Conservation (phyloP, 2,329 filamentous ascomycete genomes). For the Nemania abortiva region DNA sequence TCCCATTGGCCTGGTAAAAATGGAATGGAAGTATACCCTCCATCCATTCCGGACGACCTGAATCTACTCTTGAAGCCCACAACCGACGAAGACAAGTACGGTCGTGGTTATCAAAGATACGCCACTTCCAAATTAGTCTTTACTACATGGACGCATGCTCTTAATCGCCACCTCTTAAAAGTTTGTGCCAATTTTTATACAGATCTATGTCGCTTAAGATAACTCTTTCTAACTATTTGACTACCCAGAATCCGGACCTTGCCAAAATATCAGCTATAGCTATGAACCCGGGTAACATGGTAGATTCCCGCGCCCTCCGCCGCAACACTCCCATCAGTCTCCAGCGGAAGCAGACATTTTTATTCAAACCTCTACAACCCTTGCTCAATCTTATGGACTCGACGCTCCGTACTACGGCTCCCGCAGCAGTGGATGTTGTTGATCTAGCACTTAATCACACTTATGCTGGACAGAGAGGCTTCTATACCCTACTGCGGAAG, state of each 20-base stretch:
- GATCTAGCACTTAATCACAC: constrained; percentile 5
- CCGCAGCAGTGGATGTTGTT: constrained; percentile 6
- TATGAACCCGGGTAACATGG: constrained; percentile 36
- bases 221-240: background rate
- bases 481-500: background rate
- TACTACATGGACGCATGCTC: constrained; percentile 54
- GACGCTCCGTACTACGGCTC: constrained; percentile 5
- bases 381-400: background rate
- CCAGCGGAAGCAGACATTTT: background rate
- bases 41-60: background rate
- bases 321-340: constrained; percentile 28
- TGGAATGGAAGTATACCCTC: background rate
- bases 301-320: constrained; percentile 33
- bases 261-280: constrained; percentile 34
- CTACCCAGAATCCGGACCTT: constrained; percentile 10
- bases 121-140: constrained; percentile 55
- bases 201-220: background rate
- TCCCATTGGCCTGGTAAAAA: constrained; percentile 43
- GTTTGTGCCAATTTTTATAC: constrained; percentile 2
- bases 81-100: constrained; percentile 44
- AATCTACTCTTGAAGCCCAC: background rate
- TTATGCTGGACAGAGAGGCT: background rate
- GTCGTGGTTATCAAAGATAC: constrained; percentile 58
- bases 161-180: constrained; percentile 51
- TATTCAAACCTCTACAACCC: background rate